Conservation (phyloP, 345 rosid genomes). For the Eucalyptus tenuipes region DNA sequence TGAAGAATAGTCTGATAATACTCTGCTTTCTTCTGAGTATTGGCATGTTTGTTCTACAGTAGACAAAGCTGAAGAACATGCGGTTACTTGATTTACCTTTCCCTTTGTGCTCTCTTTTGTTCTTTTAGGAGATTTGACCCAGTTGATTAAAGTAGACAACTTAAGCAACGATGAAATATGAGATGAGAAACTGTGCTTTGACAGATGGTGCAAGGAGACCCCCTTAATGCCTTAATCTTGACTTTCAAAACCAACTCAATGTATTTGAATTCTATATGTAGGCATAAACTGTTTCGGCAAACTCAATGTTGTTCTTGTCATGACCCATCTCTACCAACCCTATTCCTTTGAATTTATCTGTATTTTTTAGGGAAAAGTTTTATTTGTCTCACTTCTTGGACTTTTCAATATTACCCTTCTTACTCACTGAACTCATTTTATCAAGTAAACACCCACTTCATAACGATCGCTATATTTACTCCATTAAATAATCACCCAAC, state of each 20-base stretch:
- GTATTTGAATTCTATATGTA: not conserved
- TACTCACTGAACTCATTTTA: not conserved
- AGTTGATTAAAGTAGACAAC: not conserved
- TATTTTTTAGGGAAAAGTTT: not conserved
- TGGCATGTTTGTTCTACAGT: not conserved
- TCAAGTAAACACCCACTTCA: not conserved
- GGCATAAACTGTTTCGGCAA: not conserved
- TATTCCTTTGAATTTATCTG: not conserved
- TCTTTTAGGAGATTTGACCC: not conserved
- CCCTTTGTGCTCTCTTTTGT: not conserved
- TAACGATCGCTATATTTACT: not conserved
- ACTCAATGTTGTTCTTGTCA: not conserved
- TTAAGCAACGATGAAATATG: not conserved
- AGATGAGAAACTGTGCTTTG: not conserved
- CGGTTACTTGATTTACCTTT: not conserved
- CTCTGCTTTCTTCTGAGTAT: not conserved
- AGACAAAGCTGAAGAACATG: not conserved
- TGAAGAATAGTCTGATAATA: not conserved
- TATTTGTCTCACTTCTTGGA: not conserved
- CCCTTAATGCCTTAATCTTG: not conserved
- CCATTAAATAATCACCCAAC: not conserved
- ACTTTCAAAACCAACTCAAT: not conserved
- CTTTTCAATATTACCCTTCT: not conserved
- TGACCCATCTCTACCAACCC: not conserved
- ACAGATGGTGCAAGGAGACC: not conserved